Evolutionary conservation across 352 stramenopile genomes (phyloP), one percentile per base, ranked within the genome.

Genomic region (Globisporangium lucens): DNA sequence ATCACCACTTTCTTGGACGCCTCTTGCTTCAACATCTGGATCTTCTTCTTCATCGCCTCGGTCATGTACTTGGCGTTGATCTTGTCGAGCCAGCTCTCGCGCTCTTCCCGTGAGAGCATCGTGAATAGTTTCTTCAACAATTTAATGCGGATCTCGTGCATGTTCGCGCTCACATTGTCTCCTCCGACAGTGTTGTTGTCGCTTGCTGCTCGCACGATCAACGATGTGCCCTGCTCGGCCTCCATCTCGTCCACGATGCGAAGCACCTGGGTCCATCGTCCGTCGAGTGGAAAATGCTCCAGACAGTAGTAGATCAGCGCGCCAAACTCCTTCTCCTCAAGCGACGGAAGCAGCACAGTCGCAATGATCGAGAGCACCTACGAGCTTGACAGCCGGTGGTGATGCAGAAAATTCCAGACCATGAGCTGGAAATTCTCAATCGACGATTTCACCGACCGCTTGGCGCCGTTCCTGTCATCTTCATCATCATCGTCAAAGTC

Each of bases 401-500:
- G 76, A 33, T 78, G 81, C 4, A 89, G 46, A 22, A 85, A 89
- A 53, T 84, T 91, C 72, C 80, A 75, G 59, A 89, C 73, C 41
- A 89, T 76, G 38, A 87, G 67, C 68, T 89, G 77, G 55, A 91
- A 87, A 27, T 75, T 70, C 29, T 91, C 83, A 56, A 85, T 74
- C 13, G 69, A 76, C 5, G 60, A 68, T 22, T 71, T 56, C 1
- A 57, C 55, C 7, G 47, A 51, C 30, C 60, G 41, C 33, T 61
- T 41, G 8, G 13, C 41, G 15, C 24, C 22, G 6, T 20, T 35
- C 10, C 59, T 63, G 0, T 66, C 65, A 6, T 69, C 71, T 0
- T 62, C 52, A 3, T 67, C 67, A 0, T 61, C 66, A 9, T 68
- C 62, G 5, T 64, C 60, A 33, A 71, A 66, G 9, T 61, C 69